Conservation (phyloP, 805 yeast genomes). For the Metschnikowia reukaufii region DNA sequence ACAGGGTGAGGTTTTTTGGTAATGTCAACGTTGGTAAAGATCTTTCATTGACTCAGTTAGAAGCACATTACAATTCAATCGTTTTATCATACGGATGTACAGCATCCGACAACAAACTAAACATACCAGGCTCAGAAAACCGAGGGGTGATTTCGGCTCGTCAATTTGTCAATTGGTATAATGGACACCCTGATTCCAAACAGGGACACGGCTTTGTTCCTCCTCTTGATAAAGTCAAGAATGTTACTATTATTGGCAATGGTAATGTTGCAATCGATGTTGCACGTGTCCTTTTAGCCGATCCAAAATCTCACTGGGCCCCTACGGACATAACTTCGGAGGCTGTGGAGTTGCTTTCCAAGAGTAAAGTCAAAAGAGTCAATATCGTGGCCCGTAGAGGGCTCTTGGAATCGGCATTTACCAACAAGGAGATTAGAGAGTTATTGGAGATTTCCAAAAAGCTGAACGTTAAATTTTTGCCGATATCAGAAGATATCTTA, state of each 20-base stretch:
- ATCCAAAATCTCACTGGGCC: slow-evolving; percentile 54
- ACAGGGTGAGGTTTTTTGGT: slow-evolving; percentile 56
- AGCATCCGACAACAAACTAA: slow-evolving; percentile 50
- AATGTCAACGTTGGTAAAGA: slow-evolving; percentile 69
- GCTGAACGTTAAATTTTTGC: slow-evolving; percentile 43
- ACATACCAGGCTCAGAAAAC: slow-evolving; percentile 58
- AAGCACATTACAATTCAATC: slow-evolving; percentile 64
- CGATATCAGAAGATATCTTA: slow-evolving; percentile 35
- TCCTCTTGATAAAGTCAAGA: slow-evolving; percentile 57
- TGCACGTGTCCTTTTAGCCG: slow-evolving; percentile 71
- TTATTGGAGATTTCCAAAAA: slow-evolving; percentile 60
- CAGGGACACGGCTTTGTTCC: slow-evolving; percentile 37
- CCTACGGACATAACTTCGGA: slow-evolving; percentile 68
- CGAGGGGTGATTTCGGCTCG: slow-evolving; percentile 78
- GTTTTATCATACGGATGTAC: slow-evolving; percentile 83
- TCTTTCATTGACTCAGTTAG: slow-evolving; percentile 49
- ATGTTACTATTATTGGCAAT: slow-evolving; percentile 86
- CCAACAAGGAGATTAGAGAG: slow-evolving; percentile 90
- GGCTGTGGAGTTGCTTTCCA: slow-evolving; percentile 55
- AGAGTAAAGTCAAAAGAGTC: slow-evolving; percentile 60
- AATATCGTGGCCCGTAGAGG: slow-evolving; percentile 86
- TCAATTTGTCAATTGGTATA: slow-evolving; percentile 94
- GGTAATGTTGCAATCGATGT: slow-evolving; percentile 96
- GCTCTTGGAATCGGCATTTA: slow-evolving; percentile 78
- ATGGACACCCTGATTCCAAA: slow-evolving; percentile 70